Percentiles rank a stretch among this genome's conserved stretches.
phyloP scores from a whole-genome alignment of 1,139 yeast species.

The Taphrina populina region DNA sequence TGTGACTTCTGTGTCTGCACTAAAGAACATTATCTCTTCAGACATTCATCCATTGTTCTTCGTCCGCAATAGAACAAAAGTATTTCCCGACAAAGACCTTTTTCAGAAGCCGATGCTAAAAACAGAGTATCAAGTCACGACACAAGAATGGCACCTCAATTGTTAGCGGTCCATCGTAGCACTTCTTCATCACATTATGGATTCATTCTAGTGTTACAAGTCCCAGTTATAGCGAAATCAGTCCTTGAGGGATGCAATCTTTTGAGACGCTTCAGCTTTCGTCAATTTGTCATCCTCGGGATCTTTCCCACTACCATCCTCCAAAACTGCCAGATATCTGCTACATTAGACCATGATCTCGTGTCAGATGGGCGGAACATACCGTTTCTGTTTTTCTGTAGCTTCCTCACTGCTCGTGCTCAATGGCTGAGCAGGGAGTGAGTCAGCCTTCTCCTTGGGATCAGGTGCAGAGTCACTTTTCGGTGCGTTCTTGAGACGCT shows the following conservation, averaged over 20 bases:
- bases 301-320: slow-evolving; percentile 18
- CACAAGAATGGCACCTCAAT: too few relatives aligned
- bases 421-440: slow-evolving; percentile 1
- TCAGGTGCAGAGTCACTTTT: not conserved
- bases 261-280: slow-evolving; percentile 32
- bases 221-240: too few relatives aligned
- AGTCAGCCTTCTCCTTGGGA: slow-evolving; percentile 14
- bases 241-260: slow-evolving; percentile 27
- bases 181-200: too few relatives aligned
- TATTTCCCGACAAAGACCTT: too few relatives aligned
- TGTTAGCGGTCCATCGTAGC: too few relatives aligned
- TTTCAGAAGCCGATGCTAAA: too few relatives aligned
- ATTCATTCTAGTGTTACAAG: too few relatives aligned
- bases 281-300: slow-evolving; percentile 12
- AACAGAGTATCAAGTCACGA: too few relatives aligned
- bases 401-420: slow-evolving; percentile 7
- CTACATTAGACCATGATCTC: not conserved
- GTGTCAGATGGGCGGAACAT: not conserved
- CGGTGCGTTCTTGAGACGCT: slow-evolving; percentile 23
- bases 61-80: too few relatives aligned
- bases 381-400: slow-evolving; percentile 22
- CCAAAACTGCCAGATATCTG: slow-evolving; percentile 28
- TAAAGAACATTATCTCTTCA: too few relatives aligned
- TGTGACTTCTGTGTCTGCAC: too few relatives aligned
- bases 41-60: too few relatives aligned